phyloP scores from a whole-genome alignment of 257 asterid species.

The Solanum piurae region DNA sequence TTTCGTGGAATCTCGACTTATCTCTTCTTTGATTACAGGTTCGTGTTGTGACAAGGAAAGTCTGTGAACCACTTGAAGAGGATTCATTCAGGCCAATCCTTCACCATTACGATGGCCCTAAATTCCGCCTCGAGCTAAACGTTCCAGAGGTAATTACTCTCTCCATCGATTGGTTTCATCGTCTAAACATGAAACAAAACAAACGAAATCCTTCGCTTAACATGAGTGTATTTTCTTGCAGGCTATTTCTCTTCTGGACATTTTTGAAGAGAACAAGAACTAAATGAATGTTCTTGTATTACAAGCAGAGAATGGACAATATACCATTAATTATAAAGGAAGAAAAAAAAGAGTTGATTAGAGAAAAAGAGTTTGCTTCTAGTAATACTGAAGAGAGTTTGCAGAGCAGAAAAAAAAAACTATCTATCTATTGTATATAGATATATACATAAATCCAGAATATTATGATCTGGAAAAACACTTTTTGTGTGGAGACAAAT shows the following conservation, averaged over 20 bases:
- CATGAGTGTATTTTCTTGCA: slow-evolving; percentile 13
- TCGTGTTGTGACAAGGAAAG: slow-evolving; percentile 64
- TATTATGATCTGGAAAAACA: not conserved
- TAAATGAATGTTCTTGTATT: not conserved
- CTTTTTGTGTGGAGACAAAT: not conserved
- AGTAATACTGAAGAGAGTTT: slow-evolving; percentile 1
- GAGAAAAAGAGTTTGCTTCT: not conserved
- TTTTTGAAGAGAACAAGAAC: slow-evolving; percentile 47
- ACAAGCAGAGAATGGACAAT: not conserved
- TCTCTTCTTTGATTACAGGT: slow-evolving; percentile 28
- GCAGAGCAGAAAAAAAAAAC: not conserved
- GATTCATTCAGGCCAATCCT: slow-evolving; percentile 95
- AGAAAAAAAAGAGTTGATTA: not conserved
- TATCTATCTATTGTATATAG: not conserved
- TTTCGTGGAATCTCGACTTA: not conserved
- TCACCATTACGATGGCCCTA: slow-evolving; percentile 97
- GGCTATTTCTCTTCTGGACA: slow-evolving; percentile 88
- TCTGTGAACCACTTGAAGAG: slow-evolving; percentile 89
- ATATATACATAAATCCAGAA: not conserved
- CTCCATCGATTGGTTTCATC: not conserved
- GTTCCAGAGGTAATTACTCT: slow-evolving; percentile 65
- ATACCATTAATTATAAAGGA: not conserved
- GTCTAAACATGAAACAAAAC: not conserved
- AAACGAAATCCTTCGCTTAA: not conserved
- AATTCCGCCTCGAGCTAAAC: slow-evolving; percentile 86